Base-by-base conservation (phyloP, 192 early-diverging fungal genomes). In the Coemansia sp. region DNA sequence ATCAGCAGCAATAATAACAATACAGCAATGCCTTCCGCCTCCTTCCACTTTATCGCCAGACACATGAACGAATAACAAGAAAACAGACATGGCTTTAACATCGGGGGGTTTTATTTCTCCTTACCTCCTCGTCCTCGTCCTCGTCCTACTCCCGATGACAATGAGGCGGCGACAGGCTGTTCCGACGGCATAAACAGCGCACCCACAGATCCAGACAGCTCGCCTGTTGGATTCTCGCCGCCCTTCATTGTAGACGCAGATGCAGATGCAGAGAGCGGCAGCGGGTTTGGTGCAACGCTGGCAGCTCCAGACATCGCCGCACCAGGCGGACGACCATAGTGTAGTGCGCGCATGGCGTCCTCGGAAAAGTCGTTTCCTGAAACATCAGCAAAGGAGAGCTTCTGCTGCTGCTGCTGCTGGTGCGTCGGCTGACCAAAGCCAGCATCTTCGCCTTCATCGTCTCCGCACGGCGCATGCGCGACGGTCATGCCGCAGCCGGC, bases 171-270 rank as follows among this genome's bases (percentile, higher is more conserved):
- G 7, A 4, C 32, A 15, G 51, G 68, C 41, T 72, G 73, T 18
- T 71, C 73, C 45, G 79, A 73, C 8, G 78, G 79, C 73, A 82
- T 82, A 41, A 70, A 82, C 11, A 82, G 66, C 16, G 79, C 79
- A 15, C 71, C 79, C 63, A 76, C 68, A 47, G 52, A 18, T 52
- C 66, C 71, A 45, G 71, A 61, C 42, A 54, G 51, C 10, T 36
- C 39, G 57, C 39, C n/a, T 10, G n/a, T 4, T 4, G 8, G 32
- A 22, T 26, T 45, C 41, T 19, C 45, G 5, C 45, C 43, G 45
- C 42, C 39, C 19, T 41, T 42, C 36, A 39, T 36, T 61, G 46
- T 37, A 58, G 42, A 36, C 61, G 47, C 46, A 49, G 46, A 61
- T 1, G 51, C n/a, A 9, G 51, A 52, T 10, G 32, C 32, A 32